Evolutionary conservation across 1,284 basidiomycete genomes (phyloP).

Genomic region (Malassezia pachydermatis): DNA sequence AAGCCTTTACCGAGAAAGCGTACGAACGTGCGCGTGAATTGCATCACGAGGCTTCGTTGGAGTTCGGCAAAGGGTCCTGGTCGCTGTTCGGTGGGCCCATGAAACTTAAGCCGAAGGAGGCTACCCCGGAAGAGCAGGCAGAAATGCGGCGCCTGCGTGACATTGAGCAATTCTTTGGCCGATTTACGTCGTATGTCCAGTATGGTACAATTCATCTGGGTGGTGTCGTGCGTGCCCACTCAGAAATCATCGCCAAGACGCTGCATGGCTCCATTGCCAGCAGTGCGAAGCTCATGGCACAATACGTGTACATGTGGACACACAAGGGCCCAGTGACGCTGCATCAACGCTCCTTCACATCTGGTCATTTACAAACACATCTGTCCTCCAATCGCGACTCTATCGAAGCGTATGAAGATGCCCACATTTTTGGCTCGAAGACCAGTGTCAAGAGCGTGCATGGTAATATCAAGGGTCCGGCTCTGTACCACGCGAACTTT

Average conservation of each 20-base stretch:
- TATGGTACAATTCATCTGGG: constrained; percentile 24
- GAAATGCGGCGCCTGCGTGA: neutral
- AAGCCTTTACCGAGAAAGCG: constrained; percentile 16
- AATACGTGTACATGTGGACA: neutral
- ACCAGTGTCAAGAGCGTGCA: neutral
- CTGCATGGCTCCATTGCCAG: neutral
- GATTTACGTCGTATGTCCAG: constrained; percentile 21
- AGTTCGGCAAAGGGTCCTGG: neutral
- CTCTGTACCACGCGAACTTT: constrained; percentile 23
- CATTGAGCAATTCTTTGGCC: constrained; percentile 9
- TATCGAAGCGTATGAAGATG: neutral
- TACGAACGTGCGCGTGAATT: neutral
- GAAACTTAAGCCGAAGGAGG: neutral
- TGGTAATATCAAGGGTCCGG: constrained; percentile 5
- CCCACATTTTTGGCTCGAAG: neutral
- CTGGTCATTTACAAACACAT: neutral
- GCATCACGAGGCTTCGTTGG: neutral
- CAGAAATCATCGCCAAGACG: neutral
- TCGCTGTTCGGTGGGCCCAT: neutral
- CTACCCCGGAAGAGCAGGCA: neutral
- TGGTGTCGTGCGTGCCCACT: neutral
- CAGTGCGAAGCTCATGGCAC: neutral
- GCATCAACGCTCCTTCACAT: neutral
- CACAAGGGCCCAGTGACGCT: neutral
- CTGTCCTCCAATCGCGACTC: neutral